Percentiles rank a stretch among this genome's conserved stretches.
Conservation (phyloP, 1,284 basidiomycete species). For the Blastosporella zonata region DNA sequence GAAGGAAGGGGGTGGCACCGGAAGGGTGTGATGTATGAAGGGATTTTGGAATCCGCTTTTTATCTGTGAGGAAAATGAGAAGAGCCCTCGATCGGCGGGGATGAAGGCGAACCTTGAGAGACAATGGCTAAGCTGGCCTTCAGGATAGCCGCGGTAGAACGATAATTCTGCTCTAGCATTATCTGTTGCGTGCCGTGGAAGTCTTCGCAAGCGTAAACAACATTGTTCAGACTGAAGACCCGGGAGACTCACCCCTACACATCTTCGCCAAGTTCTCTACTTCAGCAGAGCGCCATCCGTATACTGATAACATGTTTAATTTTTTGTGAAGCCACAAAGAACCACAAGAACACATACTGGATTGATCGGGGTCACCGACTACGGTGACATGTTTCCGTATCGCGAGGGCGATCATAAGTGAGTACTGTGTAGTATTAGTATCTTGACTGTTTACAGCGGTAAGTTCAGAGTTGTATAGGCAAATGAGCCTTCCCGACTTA, state of each 20-base stretch:
- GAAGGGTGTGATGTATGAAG: constrained; percentile 73
- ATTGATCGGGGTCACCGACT: constrained; percentile 93
- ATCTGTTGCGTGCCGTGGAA: constrained; percentile 68
- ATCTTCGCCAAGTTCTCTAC: constrained; percentile 78
- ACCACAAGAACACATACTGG: constrained; percentile 43
- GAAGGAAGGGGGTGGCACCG: constrained; percentile 57
- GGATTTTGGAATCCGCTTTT: constrained; percentile 71
- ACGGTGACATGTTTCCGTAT: constrained; percentile 64
- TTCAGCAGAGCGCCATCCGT: constrained; percentile 89
- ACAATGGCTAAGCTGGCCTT: constrained; percentile 77
- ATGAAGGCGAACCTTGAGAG: constrained; percentile 57
- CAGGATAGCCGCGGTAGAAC: constrained; percentile 80
- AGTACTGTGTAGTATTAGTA: constrained; percentile 85
- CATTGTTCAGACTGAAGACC: not conserved
- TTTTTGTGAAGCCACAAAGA: not conserved
- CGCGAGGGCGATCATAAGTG: constrained; percentile 78
- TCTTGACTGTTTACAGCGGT: constrained; percentile 59
- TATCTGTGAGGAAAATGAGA: constrained; percentile 42
- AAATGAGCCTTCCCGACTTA: constrained; percentile 34
- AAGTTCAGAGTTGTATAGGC: constrained; percentile 15
- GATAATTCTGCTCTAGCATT: constrained; percentile 85
- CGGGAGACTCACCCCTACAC: constrained; percentile 50
- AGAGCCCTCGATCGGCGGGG: not conserved
- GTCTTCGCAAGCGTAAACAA: constrained; percentile 39
- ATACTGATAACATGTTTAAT: constrained; percentile 43